Percentiles rank a stretch among this genome's conserved stretches.
These are phyloP conservation scores for Ophiostoma pallidulum DNA, from an alignment of 2,329 filamentous ascomycete genomes.

Conservation along the genomic window DNA sequence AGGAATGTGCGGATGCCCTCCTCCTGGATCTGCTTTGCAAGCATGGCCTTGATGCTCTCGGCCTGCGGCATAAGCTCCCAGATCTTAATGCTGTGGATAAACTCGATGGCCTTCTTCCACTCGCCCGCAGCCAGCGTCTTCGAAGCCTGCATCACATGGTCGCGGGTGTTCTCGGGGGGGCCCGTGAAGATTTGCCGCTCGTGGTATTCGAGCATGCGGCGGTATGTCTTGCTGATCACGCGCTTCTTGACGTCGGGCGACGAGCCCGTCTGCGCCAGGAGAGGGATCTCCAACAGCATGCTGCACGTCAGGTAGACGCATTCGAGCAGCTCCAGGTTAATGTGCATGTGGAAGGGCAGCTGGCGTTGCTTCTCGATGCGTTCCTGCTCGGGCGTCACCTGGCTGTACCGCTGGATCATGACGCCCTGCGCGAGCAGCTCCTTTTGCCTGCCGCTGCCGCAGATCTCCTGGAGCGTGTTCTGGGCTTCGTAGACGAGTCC, in stretches of 20 bases:
- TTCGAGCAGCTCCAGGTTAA: slow-evolving; percentile 96
- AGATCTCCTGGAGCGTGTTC: slow-evolving; percentile 95
- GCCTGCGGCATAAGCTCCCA: slow-evolving; percentile 95
- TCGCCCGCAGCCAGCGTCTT: slow-evolving; percentile 94
- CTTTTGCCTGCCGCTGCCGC: slow-evolving; percentile 94
- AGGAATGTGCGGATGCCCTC: slow-evolving; percentile 97
- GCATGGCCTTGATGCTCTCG: slow-evolving; percentile 92
- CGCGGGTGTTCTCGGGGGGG: slow-evolving; percentile 94
- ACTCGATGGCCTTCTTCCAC: slow-evolving; percentile 92
- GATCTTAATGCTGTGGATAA: slow-evolving; percentile 98
- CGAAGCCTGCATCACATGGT: slow-evolving; percentile 98
- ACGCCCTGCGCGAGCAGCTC: slow-evolving; percentile 95
- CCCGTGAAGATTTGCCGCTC: slow-evolving; percentile 99
- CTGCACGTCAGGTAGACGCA: slow-evolving; percentile 98
- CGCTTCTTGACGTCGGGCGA: slow-evolving; percentile 96
- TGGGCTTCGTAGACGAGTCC: slow-evolving; percentile 96
- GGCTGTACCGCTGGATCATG: slow-evolving; percentile 93
- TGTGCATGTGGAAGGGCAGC: slow-evolving; percentile 99
- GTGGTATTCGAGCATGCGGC: slow-evolving; percentile 98
- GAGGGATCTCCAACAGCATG: slow-evolving; percentile 97
- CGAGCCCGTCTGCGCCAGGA: slow-evolving; percentile 92
- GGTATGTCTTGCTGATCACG: slow-evolving; percentile 98
- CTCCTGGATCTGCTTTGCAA: slow-evolving; percentile 96
- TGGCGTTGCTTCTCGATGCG: slow-evolving; percentile 94
- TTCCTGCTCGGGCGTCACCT: slow-evolving; percentile 96